A percentile compares a stretch with the other conserved stretches of the same genome.
Conservation (phyloP, 139 green algal species). For the Chlamydomonas asymmetrica region DNA sequence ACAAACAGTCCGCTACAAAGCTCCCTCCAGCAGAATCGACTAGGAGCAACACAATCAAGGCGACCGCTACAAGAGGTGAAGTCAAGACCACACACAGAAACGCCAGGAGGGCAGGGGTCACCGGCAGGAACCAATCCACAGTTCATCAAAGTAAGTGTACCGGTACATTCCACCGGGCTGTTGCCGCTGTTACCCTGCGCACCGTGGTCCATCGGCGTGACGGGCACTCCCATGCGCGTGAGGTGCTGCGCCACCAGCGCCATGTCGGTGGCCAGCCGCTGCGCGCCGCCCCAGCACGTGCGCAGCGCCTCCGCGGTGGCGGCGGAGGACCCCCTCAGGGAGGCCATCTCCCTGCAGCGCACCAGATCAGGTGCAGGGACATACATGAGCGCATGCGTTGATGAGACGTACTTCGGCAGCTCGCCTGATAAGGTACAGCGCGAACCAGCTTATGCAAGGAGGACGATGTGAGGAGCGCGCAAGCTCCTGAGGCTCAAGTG, state of each 20-base stretch:
- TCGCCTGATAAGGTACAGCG: too few species aligned
- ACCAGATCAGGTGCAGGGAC: too few species aligned
- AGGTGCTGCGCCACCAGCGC: conserved; percentile 26
- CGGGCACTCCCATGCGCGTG: conserved; percentile 3
- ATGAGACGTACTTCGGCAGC: too few species aligned
- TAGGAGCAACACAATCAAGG: neutral
- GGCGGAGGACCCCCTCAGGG: too few species aligned
- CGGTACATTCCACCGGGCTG: neutral
- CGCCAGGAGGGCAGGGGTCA: neutral
- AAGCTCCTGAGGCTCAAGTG: too few species aligned
- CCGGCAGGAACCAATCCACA: neutral
- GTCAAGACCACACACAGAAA: neutral
- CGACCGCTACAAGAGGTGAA: neutral
- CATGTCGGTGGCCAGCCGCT: conserved; percentile 36
- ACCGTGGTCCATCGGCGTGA: conserved; percentile 1
- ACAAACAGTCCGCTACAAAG: neutral
- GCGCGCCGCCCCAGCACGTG: too few species aligned
- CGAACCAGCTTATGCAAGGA: too few species aligned
- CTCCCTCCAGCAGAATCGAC: neutral
- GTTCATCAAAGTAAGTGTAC: too few species aligned
- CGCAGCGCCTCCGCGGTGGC: too few species aligned
- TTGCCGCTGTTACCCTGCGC: neutral
- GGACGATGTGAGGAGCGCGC: too few species aligned
- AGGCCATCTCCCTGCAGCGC: too few species aligned
- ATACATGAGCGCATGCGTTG: too few species aligned